Evolutionary conservation across 1,284 basidiomycete species (phyloP).

Genomic region (Cryptococcus amylolentus): DNA sequence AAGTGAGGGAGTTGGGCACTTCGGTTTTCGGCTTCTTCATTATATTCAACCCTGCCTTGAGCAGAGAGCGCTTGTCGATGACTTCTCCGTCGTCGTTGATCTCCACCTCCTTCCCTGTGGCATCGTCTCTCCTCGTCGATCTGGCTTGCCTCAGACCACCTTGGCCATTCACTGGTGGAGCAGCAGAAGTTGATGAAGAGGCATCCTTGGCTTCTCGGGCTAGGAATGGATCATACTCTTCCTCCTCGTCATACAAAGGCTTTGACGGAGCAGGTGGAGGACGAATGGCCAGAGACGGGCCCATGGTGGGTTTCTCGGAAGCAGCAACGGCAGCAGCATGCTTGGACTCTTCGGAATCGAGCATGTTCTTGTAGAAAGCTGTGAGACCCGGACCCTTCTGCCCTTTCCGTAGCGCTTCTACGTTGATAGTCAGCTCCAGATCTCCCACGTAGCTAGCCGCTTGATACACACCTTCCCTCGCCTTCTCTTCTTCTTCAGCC

Average conservation of each 20-base stretch:
- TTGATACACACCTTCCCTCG: constrained; percentile 66
- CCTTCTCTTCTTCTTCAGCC: constrained; percentile 87
- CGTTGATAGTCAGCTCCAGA: constrained; percentile 1
- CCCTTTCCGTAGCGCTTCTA: constrained; percentile 58
- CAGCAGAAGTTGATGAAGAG: not conserved
- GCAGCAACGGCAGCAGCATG: constrained; percentile 82
- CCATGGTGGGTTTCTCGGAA: constrained; percentile 51
- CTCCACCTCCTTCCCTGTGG: constrained; percentile 81
- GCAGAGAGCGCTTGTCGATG: constrained; percentile 88
- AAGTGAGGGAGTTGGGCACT: constrained; percentile 28
- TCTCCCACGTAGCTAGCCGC: not conserved
- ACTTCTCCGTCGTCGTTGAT: constrained; percentile 97
- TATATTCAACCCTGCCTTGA: constrained; percentile 88
- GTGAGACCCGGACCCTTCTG: constrained; percentile 66
- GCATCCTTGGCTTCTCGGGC: constrained; percentile 28
- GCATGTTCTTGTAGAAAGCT: constrained; percentile 76
- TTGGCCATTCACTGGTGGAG: not conserved
- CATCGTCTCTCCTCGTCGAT: constrained; percentile 27
- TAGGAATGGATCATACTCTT: constrained; percentile 44
- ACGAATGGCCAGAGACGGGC: constrained; percentile 42
- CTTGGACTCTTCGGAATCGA: constrained; percentile 74
- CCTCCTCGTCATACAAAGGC: constrained; percentile 33
- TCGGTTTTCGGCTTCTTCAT: constrained; percentile 46
- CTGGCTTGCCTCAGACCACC: constrained; percentile 4
- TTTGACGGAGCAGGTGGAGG: constrained; percentile 25